Conservation (phyloP, 352 stramenopile genomes). For the Vaucheria bursata region DNA sequence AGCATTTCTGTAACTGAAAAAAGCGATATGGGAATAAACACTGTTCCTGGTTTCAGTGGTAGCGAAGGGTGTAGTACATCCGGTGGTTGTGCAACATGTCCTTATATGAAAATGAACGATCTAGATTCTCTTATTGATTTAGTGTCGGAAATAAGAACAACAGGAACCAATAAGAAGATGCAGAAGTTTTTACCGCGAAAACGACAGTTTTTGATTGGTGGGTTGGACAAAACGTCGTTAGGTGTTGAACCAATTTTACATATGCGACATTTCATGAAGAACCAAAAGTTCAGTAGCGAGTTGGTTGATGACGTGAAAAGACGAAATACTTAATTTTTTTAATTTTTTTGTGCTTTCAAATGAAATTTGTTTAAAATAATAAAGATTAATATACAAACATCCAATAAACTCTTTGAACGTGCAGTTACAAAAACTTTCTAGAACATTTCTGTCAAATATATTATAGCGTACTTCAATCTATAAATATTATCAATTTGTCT, state of each 20-base stretch:
- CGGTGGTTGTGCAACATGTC: conserved; percentile 89
- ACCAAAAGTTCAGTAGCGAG: conserved; percentile 63
- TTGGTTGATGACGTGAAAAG: conserved; percentile 68
- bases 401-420: no score
- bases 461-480: no score
- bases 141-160: conserved; percentile 56
- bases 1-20: conserved; percentile 57
- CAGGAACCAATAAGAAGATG: conserved; percentile 3
- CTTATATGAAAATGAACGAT: conserved; percentile 99
- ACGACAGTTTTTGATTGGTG: conserved; percentile 74
- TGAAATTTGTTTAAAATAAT: no score
- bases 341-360: no score
- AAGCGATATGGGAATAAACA: not conserved
- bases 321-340: conserved; percentile 2
- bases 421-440: no score
- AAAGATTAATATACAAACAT: no score
- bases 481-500: no score
- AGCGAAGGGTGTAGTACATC: conserved; percentile 91
- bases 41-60: conserved; percentile 54
- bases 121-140: conserved; percentile 88
- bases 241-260: conserved; percentile 88
- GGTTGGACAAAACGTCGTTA: conserved; percentile 76
- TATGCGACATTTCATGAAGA: conserved; percentile 91
- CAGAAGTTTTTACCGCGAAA: conserved; percentile 74
- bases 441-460: no score